Evolutionary conservation across 1,284 basidiomycete species (phyloP).

Genomic region (Apiotrichum gracile): DNA sequence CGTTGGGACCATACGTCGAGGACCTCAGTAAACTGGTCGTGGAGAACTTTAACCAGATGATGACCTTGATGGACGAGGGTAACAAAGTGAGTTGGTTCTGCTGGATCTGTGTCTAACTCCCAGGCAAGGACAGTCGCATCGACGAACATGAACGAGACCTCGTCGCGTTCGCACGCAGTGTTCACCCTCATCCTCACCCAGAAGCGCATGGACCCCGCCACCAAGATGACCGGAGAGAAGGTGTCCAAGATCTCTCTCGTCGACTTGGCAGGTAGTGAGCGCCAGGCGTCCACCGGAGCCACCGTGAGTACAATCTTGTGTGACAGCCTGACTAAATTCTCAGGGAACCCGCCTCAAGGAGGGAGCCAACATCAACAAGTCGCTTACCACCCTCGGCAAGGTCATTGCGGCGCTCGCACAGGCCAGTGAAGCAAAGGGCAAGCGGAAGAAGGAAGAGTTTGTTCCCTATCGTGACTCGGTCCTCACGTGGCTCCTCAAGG

Average conservation of each 20-base stretch:
- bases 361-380: slow-evolving; percentile 97
- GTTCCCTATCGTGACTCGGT: slow-evolving; percentile 93
- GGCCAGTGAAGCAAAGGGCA: slow-evolving; percentile 54
- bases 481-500: slow-evolving; percentile 95
- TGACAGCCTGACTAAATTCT: background rate
- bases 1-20: slow-evolving; percentile 90
- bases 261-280: slow-evolving; percentile 94
- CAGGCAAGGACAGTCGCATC: slow-evolving; percentile 88
- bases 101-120: background rate
- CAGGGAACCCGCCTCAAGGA: slow-evolving; percentile 83
- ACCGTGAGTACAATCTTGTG: slow-evolving; percentile 48
- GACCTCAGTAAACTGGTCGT: slow-evolving; percentile 92
- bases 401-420: slow-evolving; percentile 89
- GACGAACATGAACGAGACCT: slow-evolving; percentile 99
- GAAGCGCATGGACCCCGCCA: slow-evolving; percentile 73
- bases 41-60: slow-evolving; percentile 87
- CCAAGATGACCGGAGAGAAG: slow-evolving; percentile 87
- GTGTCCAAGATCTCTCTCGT: slow-evolving; percentile 92
- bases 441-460: slow-evolving; percentile 81
- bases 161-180: slow-evolving; percentile 94
- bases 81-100: slow-evolving; percentile 62
- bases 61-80: slow-evolving; percentile 98
- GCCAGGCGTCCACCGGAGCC: slow-evolving; percentile 94
- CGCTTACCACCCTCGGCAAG: slow-evolving; percentile 91
- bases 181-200: slow-evolving; percentile 91